These are phyloP conservation scores for Hyphodiscus sp. DNA, from an alignment of 2,329 filamentous ascomycete genomes.

Conservation along the genomic window DNA sequence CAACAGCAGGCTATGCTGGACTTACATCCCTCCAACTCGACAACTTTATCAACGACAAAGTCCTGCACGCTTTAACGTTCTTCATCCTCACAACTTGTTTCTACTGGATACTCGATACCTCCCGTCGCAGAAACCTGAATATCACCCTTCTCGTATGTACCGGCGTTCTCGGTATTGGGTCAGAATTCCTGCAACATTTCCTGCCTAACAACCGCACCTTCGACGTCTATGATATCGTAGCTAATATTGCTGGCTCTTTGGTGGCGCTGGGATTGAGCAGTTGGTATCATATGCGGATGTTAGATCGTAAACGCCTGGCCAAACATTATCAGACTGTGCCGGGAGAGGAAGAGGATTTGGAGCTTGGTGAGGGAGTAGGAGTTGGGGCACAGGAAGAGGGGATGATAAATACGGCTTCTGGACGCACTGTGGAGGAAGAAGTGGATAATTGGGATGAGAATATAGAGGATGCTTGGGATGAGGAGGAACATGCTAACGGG, in stretches of 20 bases:
- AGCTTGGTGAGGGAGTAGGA: slow-evolving; percentile 57
- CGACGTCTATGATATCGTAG: slow-evolving; percentile 79
- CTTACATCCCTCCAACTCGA: slow-evolving; percentile 58
- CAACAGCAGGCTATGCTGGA: slow-evolving; percentile 72
- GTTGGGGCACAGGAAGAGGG: slow-evolving; percentile 56
- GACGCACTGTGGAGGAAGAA: slow-evolving; percentile 63
- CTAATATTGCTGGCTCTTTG: slow-evolving; percentile 77
- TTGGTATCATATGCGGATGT: slow-evolving; percentile 94
- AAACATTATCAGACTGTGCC: slow-evolving; percentile 68
- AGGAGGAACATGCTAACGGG: slow-evolving; percentile 38
- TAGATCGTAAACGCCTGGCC: slow-evolving; percentile 73
- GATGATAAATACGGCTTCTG: slow-evolving; percentile 39
- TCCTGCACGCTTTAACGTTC: slow-evolving; percentile 81
- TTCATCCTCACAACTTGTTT: slow-evolving; percentile 81
- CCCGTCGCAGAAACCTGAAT: slow-evolving; percentile 76
- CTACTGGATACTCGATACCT: slow-evolving; percentile 96
- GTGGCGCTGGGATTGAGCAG: slow-evolving; percentile 66
- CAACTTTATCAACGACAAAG: slow-evolving; percentile 73
- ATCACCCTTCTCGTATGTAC: slow-evolving; percentile 79
- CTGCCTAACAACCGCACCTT: slow-evolving; percentile 66
- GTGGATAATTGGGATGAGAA: slow-evolving; percentile 96
- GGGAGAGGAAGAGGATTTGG: slow-evolving; percentile 60
- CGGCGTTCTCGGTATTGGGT: slow-evolving; percentile 61
- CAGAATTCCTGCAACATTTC: slow-evolving; percentile 68
- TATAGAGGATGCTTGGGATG: slow-evolving; percentile 54